Conservation (phyloP, 2,329 filamentous ascomycete genomes). For the Aspergillus fijiensis region DNA sequence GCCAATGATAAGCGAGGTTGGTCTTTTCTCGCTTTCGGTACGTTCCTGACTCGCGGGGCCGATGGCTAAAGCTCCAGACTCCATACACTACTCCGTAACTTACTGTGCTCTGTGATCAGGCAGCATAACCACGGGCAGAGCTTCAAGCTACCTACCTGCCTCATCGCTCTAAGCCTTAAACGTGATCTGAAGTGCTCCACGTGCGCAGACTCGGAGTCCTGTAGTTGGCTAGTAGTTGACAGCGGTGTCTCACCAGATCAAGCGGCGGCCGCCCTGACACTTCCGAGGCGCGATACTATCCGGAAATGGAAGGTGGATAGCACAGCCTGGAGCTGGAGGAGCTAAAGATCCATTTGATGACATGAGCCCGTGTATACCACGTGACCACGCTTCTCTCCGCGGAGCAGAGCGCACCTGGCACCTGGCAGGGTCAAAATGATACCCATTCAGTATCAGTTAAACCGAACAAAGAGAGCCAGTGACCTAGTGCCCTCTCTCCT, state of each 20-base stretch:
- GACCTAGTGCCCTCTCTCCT: too few species aligned
- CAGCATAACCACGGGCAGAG: slow-evolving; percentile 13
- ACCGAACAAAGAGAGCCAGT: too few species aligned
- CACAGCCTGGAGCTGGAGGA: not conserved
- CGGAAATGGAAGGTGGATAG: not conserved
- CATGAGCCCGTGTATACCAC: not conserved
- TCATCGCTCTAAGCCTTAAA: slow-evolving; percentile 8
- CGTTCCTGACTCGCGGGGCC: not conserved
- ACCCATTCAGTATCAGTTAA: too few species aligned
- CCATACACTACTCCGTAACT: too few species aligned
- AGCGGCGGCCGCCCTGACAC: not conserved
- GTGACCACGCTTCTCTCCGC: not conserved
- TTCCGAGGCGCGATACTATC: not conserved
- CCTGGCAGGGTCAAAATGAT: not conserved
- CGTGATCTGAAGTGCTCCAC: slow-evolving; percentile 20
- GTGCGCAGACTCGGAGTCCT: slow-evolving; percentile 11
- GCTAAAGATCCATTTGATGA: too few species aligned
- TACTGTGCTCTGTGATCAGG: not conserved
- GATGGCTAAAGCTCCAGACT: not conserved
- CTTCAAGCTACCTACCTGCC: not conserved
- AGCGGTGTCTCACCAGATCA: slow-evolving; percentile 7
- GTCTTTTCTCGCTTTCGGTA: not conserved
- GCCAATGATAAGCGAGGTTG: not conserved
- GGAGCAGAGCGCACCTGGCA: not conserved
- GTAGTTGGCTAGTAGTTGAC: slow-evolving; percentile 1